A percentile compares a stretch with the other conserved stretches of the same genome.
phyloP scores from a whole-genome alignment of 108 stramenopile species.

The Discostella pseudostelligera region DNA sequence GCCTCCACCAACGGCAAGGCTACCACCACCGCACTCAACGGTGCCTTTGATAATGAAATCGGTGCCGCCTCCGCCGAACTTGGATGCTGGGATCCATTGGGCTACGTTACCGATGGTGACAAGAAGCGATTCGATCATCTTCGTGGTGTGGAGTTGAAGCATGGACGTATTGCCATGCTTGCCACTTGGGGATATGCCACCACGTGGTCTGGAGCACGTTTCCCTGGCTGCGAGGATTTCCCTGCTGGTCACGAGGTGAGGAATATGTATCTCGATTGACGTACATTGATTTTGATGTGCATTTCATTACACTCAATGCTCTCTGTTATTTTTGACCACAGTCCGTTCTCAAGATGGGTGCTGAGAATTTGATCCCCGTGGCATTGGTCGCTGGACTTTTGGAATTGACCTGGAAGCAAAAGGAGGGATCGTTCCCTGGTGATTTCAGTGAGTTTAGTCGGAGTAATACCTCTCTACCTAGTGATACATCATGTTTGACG shows the following conservation, averaged over 20 bases:
- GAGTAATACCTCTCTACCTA: too few relatives aligned
- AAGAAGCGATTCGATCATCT: slow-evolving; percentile 48
- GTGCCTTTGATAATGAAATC: slow-evolving; percentile 45
- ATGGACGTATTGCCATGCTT: slow-evolving; percentile 67
- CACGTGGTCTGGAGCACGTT: slow-evolving; percentile 42
- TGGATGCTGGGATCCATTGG: slow-evolving; percentile 55
- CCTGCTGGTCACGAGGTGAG: slow-evolving; percentile 30
- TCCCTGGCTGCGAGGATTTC: slow-evolving; percentile 48
- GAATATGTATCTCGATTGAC: neutral
- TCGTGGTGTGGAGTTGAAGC: slow-evolving; percentile 62
- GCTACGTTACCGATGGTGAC: slow-evolving; percentile 52
- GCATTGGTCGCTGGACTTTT: slow-evolving; percentile 26
- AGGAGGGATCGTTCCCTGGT: slow-evolving; percentile 49
- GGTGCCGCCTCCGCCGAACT: slow-evolving; percentile 50
- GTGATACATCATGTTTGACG: too few relatives aligned
- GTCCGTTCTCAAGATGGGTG: slow-evolving; percentile 35
- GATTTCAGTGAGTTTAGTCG: slow-evolving; percentile 30
- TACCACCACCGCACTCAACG: slow-evolving; percentile 34
- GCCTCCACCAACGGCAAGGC: slow-evolving; percentile 6
- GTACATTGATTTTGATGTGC: neutral
- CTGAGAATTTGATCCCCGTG: slow-evolving; percentile 35
- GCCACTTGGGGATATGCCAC: slow-evolving; percentile 63
- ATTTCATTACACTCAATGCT: neutral
- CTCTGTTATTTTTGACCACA: neutral
- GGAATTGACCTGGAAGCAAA: slow-evolving; percentile 45